A percentile compares a stretch with the other conserved stretches of the same genome.
phyloP scores from a whole-genome alignment of 169 alveolate genomes.

The Babesia sp. region DNA sequence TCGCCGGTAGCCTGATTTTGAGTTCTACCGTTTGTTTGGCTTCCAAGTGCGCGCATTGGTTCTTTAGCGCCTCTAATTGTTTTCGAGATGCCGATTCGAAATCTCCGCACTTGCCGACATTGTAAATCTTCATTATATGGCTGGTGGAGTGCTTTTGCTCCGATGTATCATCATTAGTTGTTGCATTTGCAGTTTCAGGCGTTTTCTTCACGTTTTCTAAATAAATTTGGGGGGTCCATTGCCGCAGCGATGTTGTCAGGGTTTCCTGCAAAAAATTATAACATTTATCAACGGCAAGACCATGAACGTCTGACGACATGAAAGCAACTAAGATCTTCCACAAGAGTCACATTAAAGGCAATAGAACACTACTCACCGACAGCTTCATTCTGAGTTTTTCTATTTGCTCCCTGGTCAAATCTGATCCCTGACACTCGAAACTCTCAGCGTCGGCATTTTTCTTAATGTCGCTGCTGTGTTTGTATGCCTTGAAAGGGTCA shows the following conservation, averaged over 20 bases:
- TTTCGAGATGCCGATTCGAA: constrained; percentile 55
- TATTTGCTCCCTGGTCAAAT: constrained; percentile 4
- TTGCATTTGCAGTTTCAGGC: not conserved
- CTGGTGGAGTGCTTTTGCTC: constrained; percentile 19
- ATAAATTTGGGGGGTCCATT: constrained; percentile 6
- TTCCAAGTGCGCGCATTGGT: constrained; percentile 31
- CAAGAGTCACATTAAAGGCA: not conserved
- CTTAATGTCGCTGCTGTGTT: constrained; percentile 42
- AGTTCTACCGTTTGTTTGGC: constrained; percentile 36
- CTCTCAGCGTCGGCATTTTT: constrained; percentile 5
- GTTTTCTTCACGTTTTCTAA: not conserved
- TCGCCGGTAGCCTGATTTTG: constrained; percentile 43
- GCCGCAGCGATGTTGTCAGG: not conserved
- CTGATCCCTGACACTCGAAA: constrained; percentile 4
- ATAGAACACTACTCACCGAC: constrained; percentile 4
- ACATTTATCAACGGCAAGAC: not conserved
- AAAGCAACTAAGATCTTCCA: not conserved
- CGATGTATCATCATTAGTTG: not conserved
- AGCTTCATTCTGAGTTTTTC: not conserved
- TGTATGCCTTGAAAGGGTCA: constrained; percentile 68
- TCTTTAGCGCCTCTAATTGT: constrained; percentile 35
- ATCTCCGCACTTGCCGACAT: constrained; percentile 44
- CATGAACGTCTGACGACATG: not conserved
- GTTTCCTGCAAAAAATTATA: not conserved
- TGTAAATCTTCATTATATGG: constrained; percentile 42